Evolutionary conservation across 495 filamentous ascomycete genomes (phyloP), one percentile per base, ranked within the genome.

Genomic region (Parathielavia appendiculata): DNA sequence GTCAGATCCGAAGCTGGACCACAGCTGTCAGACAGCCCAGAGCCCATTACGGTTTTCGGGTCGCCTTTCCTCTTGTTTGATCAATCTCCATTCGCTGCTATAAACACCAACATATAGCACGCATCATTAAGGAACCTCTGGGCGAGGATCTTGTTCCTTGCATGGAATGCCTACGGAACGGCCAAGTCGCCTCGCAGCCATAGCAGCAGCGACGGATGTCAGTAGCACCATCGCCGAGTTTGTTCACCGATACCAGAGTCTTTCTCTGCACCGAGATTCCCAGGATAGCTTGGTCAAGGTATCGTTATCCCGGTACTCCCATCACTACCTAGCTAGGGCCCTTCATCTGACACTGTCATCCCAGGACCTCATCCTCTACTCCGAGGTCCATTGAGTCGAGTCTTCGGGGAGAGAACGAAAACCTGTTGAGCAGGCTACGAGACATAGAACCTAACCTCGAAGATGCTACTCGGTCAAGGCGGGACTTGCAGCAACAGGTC

Each of bases 291-390:
- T 80, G 38, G 69, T 77, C 49, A 69, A 71, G 62, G 71, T 71
- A 63, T 40, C 52, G 38, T 56, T 32, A 1, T 3, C 16, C 9
- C 17, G 14, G 36, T 16, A 4, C 14, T 16, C 45, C 45, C 12
- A 16, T 32, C 19, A 22, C 19, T 12, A 36, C 23, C 32, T 43
- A 36, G 32, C 32, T 43, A 44, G 41, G 60, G 23, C 44, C 53
- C 61, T 30, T 17, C 34, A 16, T 56, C 23, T 52, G 59, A 54
- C 51, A 16, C 17, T 50, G 8, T 11, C 47, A 19, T 14, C 65
- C 8, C 56, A 81, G 77, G 78, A 79, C 43, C 64, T 79, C 14
- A 54, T 78, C 22, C 51, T 76, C 26, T 76, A 76, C 36, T 61
- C 64, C 34, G 66, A 76, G n/a, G 41, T 23, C 47, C 1, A 39